These are phyloP conservation scores for Yamadazyma diospyri DNA, from an alignment of 1,139 yeast genomes.

Conservation along the genomic window DNA sequence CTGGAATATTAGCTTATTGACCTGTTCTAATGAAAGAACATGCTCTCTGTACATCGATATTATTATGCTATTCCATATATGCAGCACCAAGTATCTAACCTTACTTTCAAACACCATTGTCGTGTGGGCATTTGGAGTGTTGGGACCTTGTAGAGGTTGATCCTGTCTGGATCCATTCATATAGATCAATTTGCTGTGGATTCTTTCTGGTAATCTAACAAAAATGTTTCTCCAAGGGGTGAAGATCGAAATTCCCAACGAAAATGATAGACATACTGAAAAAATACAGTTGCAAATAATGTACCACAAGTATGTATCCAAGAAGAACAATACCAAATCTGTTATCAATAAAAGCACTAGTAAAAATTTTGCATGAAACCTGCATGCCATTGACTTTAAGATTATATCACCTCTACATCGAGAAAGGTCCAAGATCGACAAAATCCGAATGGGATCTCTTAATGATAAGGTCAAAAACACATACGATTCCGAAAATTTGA, in stretches of 20 bases:
- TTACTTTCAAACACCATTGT: slow-evolving; percentile 1
- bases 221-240: slow-evolving; percentile 87
- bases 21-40: slow-evolving; percentile 68
- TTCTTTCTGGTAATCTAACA: slow-evolving; percentile 69
- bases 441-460: slow-evolving; percentile 72
- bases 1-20: slow-evolving; percentile 45
- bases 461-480: slow-evolving; percentile 74
- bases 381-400: slow-evolving; percentile 52
- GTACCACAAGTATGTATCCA: slow-evolving; percentile 89
- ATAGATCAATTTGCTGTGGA: slow-evolving; percentile 60
- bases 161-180: slow-evolving; percentile 18
- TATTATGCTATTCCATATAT: slow-evolving; percentile 77
- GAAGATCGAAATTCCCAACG: slow-evolving; percentile 73
- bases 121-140: background rate
- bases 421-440: slow-evolving; percentile 54
- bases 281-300: slow-evolving; percentile 75
- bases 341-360: slow-evolving; percentile 56
- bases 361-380: slow-evolving; percentile 55
- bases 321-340: slow-evolving; percentile 70
- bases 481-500: slow-evolving; percentile 78
- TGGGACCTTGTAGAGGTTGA: background rate
- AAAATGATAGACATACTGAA: slow-evolving; percentile 66
- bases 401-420: slow-evolving; percentile 61
- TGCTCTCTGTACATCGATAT: slow-evolving; percentile 78
- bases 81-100: slow-evolving; percentile 41